Evolutionary conservation across 23 red algal genomes (phyloP).

Genomic region (Chondrus crispus): DNA sequence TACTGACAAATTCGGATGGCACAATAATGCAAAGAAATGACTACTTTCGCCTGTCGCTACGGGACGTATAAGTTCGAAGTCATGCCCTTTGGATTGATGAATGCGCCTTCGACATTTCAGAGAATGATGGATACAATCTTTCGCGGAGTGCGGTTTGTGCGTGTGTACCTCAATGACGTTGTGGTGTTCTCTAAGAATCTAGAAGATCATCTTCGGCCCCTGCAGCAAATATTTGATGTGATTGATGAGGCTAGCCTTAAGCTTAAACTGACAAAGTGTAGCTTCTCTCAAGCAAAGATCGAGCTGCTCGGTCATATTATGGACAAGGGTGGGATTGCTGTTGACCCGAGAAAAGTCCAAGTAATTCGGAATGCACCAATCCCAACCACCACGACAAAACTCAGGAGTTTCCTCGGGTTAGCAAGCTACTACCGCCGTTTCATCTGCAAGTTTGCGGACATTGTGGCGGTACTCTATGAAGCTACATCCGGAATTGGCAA

Average conservation of each 20-base stretch:
- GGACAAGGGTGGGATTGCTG: neutral
- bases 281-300: neutral
- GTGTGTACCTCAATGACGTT: neutral
- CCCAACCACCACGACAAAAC: neutral
- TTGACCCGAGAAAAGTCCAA: neutral
- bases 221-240: neutral
- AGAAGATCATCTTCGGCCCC: neutral
- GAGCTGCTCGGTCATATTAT: neutral
- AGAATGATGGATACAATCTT: neutral
- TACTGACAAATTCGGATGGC: neutral
- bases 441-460: neutral
- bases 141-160: neutral
- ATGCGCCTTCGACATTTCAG: neutral
- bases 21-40: neutral
- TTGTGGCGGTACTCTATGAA: neutral
- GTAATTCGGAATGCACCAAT: neutral
- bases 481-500: neutral
- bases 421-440: neutral
- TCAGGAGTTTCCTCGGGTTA: neutral
- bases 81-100: conserved; percentile 15
- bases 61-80: neutral
- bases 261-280: neutral
- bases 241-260: neutral
- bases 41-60: neutral
- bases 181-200: neutral